These are phyloP conservation scores for Ananas comosus DNA, from an alignment of 176 grass and related monocot species.

Conservation along the genomic window DNA sequence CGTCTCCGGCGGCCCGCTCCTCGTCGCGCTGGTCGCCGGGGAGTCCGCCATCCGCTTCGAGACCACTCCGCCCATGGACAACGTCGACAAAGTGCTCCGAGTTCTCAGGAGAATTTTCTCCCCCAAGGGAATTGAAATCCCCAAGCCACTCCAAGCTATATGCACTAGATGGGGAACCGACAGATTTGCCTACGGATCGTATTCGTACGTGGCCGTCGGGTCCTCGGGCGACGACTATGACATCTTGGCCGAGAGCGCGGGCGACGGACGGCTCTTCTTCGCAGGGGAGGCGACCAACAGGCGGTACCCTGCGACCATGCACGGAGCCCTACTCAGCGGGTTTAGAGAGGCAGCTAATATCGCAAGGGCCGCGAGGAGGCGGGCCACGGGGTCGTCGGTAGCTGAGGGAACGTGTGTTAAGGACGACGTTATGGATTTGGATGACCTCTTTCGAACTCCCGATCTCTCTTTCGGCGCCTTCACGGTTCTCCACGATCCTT, in stretches of 20 bases:
- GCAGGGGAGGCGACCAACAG: slow-evolving; percentile 93
- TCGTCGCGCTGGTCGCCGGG: slow-evolving; percentile 91
- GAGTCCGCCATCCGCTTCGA: slow-evolving; percentile 88
- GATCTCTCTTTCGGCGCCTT: slow-evolving; percentile 56
- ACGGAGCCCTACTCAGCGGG: slow-evolving; percentile 91
- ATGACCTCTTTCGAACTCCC: slow-evolving; percentile 46
- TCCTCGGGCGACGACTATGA: slow-evolving; percentile 97
- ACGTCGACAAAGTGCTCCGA: slow-evolving; percentile 57
- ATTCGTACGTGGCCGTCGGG: slow-evolving; percentile 80
- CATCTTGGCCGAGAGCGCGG: slow-evolving; percentile 78
- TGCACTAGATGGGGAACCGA: slow-evolving; percentile 91
- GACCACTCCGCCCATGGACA: slow-evolving; percentile 45
- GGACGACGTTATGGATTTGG: slow-evolving; percentile 39
- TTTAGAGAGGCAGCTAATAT: slow-evolving; percentile 94
- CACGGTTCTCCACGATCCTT: slow-evolving; percentile 65
- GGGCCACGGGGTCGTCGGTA: slow-evolving; percentile 18
- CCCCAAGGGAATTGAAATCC: slow-evolving; percentile 81
- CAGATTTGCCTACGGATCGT: slow-evolving; percentile 81
- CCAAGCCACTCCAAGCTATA: slow-evolving; percentile 78
- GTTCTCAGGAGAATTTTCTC: slow-evolving; percentile 72
- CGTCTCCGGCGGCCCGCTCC: slow-evolving; percentile 79
- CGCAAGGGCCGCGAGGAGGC: slow-evolving; percentile 55
- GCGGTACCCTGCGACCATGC: slow-evolving; percentile 94
- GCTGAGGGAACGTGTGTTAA: slow-evolving; percentile 31
- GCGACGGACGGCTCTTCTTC: slow-evolving; percentile 74